Conservation (phyloP, 257 asterid species). For the Solanum pimpinellifolium region DNA sequence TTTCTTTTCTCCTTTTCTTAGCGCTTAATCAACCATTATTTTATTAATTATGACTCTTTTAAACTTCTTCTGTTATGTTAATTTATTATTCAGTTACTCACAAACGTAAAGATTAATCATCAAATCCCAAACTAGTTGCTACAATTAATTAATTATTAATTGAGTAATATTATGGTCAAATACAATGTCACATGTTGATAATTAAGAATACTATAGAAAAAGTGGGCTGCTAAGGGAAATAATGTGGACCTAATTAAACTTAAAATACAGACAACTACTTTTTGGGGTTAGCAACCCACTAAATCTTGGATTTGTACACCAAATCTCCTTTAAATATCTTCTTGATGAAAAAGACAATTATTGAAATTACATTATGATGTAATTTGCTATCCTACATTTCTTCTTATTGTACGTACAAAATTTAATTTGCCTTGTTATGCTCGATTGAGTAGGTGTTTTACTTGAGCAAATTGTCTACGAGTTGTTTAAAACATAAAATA, state of each 20-base stretch:
- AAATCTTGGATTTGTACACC: constrained; percentile 10
- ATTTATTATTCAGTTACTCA: neutral
- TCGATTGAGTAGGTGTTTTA: too few relatives aligned
- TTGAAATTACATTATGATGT: neutral
- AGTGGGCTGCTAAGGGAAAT: neutral
- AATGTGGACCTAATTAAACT: neutral
- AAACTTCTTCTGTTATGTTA: neutral
- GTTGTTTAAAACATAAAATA: too few relatives aligned
- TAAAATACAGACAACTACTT: neutral
- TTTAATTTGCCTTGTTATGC: neutral
- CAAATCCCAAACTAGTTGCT: neutral
- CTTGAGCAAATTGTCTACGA: neutral
- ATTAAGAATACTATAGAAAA: neutral
- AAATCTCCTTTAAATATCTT: neutral
- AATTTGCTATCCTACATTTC: neutral
- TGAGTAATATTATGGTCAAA: neutral
- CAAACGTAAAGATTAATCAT: neutral
- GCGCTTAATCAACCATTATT: neutral
- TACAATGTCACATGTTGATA: constrained; percentile 2
- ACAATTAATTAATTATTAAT: neutral
- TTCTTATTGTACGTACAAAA: neutral
- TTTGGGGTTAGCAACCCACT: constrained; percentile 8
- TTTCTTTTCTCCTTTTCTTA: neutral
- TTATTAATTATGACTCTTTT: neutral
- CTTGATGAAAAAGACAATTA: neutral